Evolutionary conservation across 1,284 basidiomycete genomes (phyloP), one percentile per base, ranked within the genome.

Genomic region (Trichosporon asahii): DNA sequence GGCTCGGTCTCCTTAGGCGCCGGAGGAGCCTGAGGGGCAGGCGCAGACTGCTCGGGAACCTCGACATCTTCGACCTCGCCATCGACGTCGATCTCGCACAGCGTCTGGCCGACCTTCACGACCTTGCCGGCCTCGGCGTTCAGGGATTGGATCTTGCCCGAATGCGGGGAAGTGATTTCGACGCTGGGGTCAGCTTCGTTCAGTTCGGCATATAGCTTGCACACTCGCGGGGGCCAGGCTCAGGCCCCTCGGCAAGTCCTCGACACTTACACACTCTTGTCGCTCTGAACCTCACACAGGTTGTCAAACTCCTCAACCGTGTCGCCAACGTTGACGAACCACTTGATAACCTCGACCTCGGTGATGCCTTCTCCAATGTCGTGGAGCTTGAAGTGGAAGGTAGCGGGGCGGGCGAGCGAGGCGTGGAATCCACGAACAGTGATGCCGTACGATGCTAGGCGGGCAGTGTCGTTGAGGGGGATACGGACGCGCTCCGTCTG

Each of bases 291-390:
- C 77, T 97, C 95, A 78, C 93, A 95, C 2, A 98, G 86, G 0
- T 91, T 87, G 72, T 97, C 94, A 79, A 98, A 97, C 55, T 90
- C 87, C 69, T 89, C 86, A 0, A 97, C 86, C 0, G 79, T 78
- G n/a, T 87, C 85, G 18, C 89, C 78, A 80, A 88, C 90, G 88
- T 90, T 46, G 64, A 88, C 89, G 74, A 76, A 91, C 93, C 93
- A 95, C 82, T 90, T 91, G 70, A 95, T 89, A 74, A 95, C 88
- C 83, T 95, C 93, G 76, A 92, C 94, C 82, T 95, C 93, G 37
- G 91, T 93, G 73, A 87, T 87, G 5, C 86, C 95, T 83, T 98
- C 95, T 9, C 95, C 95, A 76, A 97, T 95, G 81, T 98, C 95
- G 14, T 94, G 93, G n/a, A 97, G 88, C 74, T 91, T 92, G 87